Base-by-base conservation (phyloP, 352 stramenopile species). In the Phytophthora crassamura region DNA sequence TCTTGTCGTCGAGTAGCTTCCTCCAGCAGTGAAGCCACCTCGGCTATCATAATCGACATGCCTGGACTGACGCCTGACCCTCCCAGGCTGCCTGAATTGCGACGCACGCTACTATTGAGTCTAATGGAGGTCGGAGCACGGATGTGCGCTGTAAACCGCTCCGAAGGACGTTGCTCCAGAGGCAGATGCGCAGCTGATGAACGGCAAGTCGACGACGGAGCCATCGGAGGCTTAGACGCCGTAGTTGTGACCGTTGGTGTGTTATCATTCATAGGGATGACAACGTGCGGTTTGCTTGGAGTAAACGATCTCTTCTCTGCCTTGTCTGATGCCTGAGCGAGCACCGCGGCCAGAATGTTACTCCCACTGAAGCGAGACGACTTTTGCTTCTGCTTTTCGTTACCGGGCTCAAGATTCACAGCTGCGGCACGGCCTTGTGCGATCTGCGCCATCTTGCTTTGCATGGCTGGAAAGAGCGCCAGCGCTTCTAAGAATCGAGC, bases 401-500 rank as follows among this genome's bases (percentile, higher is more conserved):
- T 54, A 16, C n/a, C 16, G 7, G 43, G 30, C 38, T 76, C 20
- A 63, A 56, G 8, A 15, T 59, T 41, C 12, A 47, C 16, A 20
- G 47, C 32, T 45, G 69, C 67, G 52, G 58, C 66, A 6, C 74
- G 51, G 18, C 59, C 57, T 22, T 78, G 66, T 11, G 75, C 80
- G 47, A 85, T 78, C 30, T 86, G 73, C 14, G 76, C 77, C 77
- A 86, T 84, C 64, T 88, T 88, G 14, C 53, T 48, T 56, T 89
- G 80, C 80, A 89, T 90, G 9, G 55, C 62, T 4, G 81, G 78
- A 40, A 81, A 85, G 12, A 78, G 70, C 15, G 72, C 60, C 6
- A 85, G 47, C 9, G 78, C 79, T 33, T 88, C 71, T 3, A 90
- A 66, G 46, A 91, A 91, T 33, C 82, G 77, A 45, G 82, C 70